These are phyloP conservation scores for Hordeum pubiflorum DNA, from an alignment of 202 grass and related monocot genomes.

Conservation along the genomic window DNA sequence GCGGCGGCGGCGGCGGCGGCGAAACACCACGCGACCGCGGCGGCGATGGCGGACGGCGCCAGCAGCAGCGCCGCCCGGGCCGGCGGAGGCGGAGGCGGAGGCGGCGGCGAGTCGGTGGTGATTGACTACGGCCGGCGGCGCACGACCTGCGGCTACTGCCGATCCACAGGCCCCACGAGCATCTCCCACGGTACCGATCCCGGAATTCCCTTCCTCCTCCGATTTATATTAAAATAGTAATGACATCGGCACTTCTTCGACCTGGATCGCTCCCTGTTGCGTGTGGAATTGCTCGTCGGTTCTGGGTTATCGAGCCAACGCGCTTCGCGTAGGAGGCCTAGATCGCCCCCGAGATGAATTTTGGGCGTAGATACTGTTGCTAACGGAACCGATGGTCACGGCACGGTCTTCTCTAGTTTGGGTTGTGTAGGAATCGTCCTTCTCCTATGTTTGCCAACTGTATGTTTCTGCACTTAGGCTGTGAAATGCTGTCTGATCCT, in stretches of 20 bases:
- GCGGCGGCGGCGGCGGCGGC: background rate
- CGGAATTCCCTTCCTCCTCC: background rate
- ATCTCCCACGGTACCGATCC: constrained; percentile 50
- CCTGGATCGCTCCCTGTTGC: background rate
- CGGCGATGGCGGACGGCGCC: constrained; percentile 37
- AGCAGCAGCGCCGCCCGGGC: constrained; percentile 31
- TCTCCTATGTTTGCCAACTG: background rate
- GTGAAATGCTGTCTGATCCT: background rate
- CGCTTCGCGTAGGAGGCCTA: background rate
- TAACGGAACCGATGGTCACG: background rate
- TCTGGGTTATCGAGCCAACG: background rate
- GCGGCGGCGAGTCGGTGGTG: constrained; percentile 38
- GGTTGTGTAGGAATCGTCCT: background rate
- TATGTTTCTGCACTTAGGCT: background rate
- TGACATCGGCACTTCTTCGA: background rate
- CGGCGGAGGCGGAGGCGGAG: background rate
- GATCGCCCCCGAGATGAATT: background rate
- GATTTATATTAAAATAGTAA: background rate
- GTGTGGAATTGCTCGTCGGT: background rate
- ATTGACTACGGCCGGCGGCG: constrained; percentile 47
- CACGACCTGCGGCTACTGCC: constrained; percentile 50
- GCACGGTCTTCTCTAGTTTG: background rate
- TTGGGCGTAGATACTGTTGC: background rate
- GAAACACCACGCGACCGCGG: background rate
- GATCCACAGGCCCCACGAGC: constrained; percentile 37